Conservation (phyloP, 805 yeast species). For the Zygosaccharomyces bailii region DNA sequence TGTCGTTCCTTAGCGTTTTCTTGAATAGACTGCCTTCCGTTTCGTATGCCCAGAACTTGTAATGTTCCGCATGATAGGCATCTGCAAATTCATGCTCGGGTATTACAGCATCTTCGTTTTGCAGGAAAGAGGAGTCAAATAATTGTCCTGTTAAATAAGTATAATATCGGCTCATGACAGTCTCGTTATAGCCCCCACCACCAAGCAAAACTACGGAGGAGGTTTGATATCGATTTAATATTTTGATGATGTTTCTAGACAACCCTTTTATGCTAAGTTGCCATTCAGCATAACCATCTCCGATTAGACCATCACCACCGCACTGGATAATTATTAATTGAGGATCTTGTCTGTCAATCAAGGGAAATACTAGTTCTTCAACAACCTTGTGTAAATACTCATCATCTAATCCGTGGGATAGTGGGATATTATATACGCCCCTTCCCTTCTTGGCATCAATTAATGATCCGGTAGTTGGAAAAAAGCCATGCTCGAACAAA, state of each 20-base stretch:
- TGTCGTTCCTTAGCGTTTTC: slow-evolving; percentile 35
- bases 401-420: slow-evolving; percentile 55
- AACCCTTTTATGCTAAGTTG: slow-evolving; percentile 56
- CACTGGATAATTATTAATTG: slow-evolving; percentile 59
- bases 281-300: slow-evolving; percentile 67
- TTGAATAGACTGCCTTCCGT: slow-evolving; percentile 34
- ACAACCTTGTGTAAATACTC: slow-evolving; percentile 38
- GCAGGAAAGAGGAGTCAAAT: slow-evolving; percentile 9
- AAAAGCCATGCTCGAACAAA: slow-evolving; percentile 62
- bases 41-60: slow-evolving; percentile 47
- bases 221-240: slow-evolving; percentile 28
- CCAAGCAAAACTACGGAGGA: slow-evolving; percentile 46
- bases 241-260: slow-evolving; percentile 34
- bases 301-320: slow-evolving; percentile 72
- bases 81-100: slow-evolving; percentile 51
- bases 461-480: slow-evolving; percentile 63
- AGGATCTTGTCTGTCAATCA: slow-evolving; percentile 41
- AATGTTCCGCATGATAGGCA: slow-evolving; percentile 43
- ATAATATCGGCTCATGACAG: slow-evolving; percentile 60
- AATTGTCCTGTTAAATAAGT: slow-evolving; percentile 36
- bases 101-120: slow-evolving; percentile 42
- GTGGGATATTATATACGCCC: slow-evolving; percentile 52
- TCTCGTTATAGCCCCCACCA: slow-evolving; percentile 73
- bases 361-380: slow-evolving; percentile 43
- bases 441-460: slow-evolving; percentile 38